A percentile compares a stretch with the other conserved stretches of the same genome.
Evolutionary conservation across 768 basidiomycete species (phyloP).

Genomic region (Russula earlei): DNA sequence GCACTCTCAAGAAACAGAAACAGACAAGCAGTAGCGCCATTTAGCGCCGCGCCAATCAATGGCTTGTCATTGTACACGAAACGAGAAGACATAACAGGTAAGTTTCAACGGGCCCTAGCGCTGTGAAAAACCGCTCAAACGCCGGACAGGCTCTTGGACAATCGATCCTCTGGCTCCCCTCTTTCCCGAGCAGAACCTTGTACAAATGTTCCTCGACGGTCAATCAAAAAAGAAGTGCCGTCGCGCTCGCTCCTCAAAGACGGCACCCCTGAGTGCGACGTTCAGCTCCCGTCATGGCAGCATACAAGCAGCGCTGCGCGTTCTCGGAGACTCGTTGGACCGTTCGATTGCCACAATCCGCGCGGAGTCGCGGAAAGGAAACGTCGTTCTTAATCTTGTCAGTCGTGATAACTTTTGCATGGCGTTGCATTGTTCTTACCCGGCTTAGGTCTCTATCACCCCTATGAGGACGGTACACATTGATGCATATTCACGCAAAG

Average conservation of each 20-base stretch:
- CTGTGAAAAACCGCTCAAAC: background rate
- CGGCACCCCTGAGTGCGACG: conserved; percentile 1
- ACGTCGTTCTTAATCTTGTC: conserved; percentile 11
- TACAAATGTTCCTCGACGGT: conserved; percentile 10
- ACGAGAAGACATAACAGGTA: conserved; percentile 4
- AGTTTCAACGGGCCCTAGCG: background rate
- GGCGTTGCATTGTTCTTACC: background rate
- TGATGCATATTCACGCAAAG: background rate
- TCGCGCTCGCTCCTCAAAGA: background rate
- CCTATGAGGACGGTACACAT: conserved; percentile 5
- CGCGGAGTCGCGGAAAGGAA: conserved; percentile 7
- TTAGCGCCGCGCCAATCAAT: background rate
- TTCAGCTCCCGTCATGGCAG: conserved; percentile 9
- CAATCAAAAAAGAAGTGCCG: background rate
- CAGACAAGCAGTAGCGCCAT: background rate
- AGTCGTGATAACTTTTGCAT: background rate
- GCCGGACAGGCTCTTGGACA: conserved; percentile 8
- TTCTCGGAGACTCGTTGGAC: conserved; percentile 4
- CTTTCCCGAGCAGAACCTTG: background rate
- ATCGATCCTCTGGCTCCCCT: conserved; percentile 7
- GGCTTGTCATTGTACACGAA: conserved; percentile 6
- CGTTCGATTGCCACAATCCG: conserved; percentile 9
- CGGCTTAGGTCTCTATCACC: conserved; percentile 7
- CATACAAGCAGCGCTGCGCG: conserved; percentile 2
- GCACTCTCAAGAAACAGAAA: background rate